phyloP scores from a whole-genome alignment of 371 early-diverging fungal genomes.

The Paraphysoderma sedebokerense region DNA sequence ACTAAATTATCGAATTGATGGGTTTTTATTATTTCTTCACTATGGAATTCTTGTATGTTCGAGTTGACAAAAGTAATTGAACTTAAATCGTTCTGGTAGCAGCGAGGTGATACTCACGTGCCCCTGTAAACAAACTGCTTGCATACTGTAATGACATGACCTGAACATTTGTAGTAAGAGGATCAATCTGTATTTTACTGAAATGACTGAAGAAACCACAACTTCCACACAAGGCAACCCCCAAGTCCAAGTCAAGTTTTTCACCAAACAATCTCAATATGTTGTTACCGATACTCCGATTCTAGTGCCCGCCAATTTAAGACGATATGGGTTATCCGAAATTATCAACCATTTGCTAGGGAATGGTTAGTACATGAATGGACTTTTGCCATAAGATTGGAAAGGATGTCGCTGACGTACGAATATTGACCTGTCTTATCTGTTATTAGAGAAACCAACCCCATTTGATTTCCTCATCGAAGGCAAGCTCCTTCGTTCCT shows the following conservation, averaged over 20 bases:
- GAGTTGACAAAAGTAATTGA: too few relatives aligned
- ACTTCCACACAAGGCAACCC: too few relatives aligned
- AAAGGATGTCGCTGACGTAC: neutral
- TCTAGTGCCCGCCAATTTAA: slow-evolving; percentile 61
- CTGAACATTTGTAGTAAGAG: too few relatives aligned
- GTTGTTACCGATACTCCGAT: slow-evolving; percentile 63
- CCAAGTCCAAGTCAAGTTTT: slow-evolving; percentile 76
- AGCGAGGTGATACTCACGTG: too few relatives aligned
- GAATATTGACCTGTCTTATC: neutral
- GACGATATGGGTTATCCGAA: slow-evolving; percentile 75
- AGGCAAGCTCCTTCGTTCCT: slow-evolving; percentile 64
- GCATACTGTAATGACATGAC: too few relatives aligned
- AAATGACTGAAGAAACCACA: too few relatives aligned
- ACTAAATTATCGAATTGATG: too few relatives aligned
- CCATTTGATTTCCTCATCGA: slow-evolving; percentile 88
- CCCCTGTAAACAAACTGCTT: too few relatives aligned
- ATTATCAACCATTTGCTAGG: slow-evolving; percentile 74
- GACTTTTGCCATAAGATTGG: neutral
- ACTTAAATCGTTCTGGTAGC: too few relatives aligned
- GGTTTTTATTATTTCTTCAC: too few relatives aligned
- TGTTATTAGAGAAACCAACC: slow-evolving; percentile 48
- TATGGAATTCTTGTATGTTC: too few relatives aligned
- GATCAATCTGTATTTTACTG: too few relatives aligned
- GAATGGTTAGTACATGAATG: slow-evolving; percentile 15
- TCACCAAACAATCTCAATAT: slow-evolving; percentile 51